A percentile compares a stretch with the other conserved stretches of the same genome.
These are phyloP conservation scores for Calonectria ilicicola DNA, from an alignment of 2,329 filamentous ascomycete genomes.

Conservation along the genomic window DNA sequence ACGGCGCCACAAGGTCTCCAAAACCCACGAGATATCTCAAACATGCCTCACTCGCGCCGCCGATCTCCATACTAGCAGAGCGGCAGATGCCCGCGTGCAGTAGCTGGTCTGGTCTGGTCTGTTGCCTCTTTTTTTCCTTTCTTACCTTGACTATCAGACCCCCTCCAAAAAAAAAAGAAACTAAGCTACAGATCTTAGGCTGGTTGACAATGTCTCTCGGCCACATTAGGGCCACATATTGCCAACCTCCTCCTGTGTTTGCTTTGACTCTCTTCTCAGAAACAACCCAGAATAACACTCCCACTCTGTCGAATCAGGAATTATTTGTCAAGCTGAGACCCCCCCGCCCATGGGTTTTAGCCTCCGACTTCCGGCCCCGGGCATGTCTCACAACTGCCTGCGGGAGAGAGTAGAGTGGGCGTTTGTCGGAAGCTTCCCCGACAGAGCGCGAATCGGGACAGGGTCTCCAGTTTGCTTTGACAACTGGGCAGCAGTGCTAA, in stretches of 20 bases:
- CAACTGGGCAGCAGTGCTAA: background rate
- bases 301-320: background rate
- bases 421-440: constrained; percentile 7
- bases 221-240: constrained; percentile 5
- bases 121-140: background rate
- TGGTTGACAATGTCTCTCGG: background rate
- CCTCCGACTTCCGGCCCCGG: constrained; percentile 4
- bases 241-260: background rate
- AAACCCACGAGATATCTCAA: constrained; percentile 23
- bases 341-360: background rate
- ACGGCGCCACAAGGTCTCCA: constrained; percentile 12
- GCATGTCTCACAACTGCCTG: background rate
- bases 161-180: background rate
- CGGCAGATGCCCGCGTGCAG: background rate
- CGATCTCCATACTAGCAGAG: constrained; percentile 15
- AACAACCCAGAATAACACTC: background rate
- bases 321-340: constrained; percentile 3
- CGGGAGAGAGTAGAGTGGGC: background rate
- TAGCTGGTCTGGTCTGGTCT: constrained; percentile 5
- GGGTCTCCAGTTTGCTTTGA: background rate
- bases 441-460: background rate
- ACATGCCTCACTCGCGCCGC: constrained; percentile 18
- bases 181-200: background rate
- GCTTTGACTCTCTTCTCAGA: constrained; percentile 4
- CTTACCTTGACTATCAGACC: background rate